Evolutionary conservation across 768 basidiomycete species (phyloP).

Genomic region (Leccinum subgranulosum): DNA sequence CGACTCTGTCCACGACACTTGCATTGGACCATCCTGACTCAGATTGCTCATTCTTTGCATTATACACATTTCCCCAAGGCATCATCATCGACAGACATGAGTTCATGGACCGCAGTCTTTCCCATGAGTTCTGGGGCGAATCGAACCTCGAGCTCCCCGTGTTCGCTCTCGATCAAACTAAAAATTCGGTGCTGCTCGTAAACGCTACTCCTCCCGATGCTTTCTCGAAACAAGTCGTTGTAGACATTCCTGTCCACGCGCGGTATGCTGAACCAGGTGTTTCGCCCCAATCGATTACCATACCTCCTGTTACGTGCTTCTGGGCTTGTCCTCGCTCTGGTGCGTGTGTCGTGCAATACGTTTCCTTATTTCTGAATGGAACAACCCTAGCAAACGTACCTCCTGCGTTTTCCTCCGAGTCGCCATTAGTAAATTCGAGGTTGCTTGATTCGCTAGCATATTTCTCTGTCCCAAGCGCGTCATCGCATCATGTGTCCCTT

Average conservation of each 20-base stretch:
- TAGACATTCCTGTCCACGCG: constrained; percentile 43
- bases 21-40: constrained; percentile 7
- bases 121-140: constrained; percentile 36
- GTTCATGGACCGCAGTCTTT: constrained; percentile 32
- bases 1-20: constrained; percentile 27
- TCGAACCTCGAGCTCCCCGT: constrained; percentile 44
- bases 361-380: constrained; percentile 5
- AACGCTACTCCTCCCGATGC: constrained; percentile 17
- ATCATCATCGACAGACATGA: constrained; percentile 47
- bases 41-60: constrained; percentile 30
- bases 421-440: constrained; percentile 20
- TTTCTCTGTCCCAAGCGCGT: constrained; percentile 16
- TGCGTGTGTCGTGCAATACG: constrained; percentile 9
- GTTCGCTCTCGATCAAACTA: constrained; percentile 29
- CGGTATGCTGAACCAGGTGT: constrained; percentile 37
- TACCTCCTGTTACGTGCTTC: constrained; percentile 30
- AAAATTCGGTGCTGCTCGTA: constrained; percentile 32
- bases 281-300: constrained; percentile 18
- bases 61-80: constrained; percentile 36
- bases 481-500: constrained; percentile 7
- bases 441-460: constrained; percentile 17
- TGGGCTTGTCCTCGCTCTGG: constrained; percentile 30
- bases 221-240: constrained; percentile 4
- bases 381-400: constrained; percentile 3
- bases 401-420: constrained; percentile 8